phyloP scores from a whole-genome alignment of 192 early-diverging fungal species.

The Funneliformis mosseae region DNA sequence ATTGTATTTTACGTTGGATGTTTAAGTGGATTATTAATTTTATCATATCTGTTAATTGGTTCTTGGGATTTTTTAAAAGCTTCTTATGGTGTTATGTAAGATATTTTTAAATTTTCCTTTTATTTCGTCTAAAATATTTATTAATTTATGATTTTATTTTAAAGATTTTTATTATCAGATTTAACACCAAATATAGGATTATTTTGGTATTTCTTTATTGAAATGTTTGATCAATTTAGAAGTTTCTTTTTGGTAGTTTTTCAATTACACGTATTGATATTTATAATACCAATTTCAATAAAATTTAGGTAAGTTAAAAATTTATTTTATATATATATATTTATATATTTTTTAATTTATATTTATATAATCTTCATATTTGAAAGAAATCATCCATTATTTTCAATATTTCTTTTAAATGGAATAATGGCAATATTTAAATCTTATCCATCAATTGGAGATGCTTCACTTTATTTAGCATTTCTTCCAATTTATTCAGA shows the following conservation, averaged over 20 bases:
- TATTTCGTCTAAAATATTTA: conserved; percentile 10
- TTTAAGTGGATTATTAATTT: conserved; percentile 49
- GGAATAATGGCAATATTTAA: conserved; percentile 88
- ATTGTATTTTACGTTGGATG: conserved; percentile 43
- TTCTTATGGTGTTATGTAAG: conserved; percentile 77
- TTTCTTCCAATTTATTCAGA: conserved; percentile 82
- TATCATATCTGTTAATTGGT: conserved; percentile 63
- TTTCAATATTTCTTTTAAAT: conserved; percentile 69
- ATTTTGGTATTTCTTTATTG: conserved; percentile 99
- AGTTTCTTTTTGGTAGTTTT: conserved; percentile 92
- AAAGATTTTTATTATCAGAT: conserved; percentile 75
- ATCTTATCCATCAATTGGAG: conserved; percentile 90
- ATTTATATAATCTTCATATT: conserved; percentile 6
- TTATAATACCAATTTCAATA: conserved; percentile 81
- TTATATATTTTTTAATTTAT: neutral
- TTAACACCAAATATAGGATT: conserved; percentile 95
- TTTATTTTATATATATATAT: neutral
- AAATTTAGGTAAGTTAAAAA: conserved; percentile 64
- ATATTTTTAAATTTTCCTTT: conserved; percentile 38
- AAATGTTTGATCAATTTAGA: conserved; percentile 99
- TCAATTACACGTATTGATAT: conserved; percentile 91
- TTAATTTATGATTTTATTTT: neutral
- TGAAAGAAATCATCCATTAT: conserved; percentile 74
- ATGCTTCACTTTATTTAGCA: conserved; percentile 79
- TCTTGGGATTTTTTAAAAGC: conserved; percentile 70